Evolutionary conservation across 106 monocot species (phyloP).

Genomic region (Dioscorea alata): DNA sequence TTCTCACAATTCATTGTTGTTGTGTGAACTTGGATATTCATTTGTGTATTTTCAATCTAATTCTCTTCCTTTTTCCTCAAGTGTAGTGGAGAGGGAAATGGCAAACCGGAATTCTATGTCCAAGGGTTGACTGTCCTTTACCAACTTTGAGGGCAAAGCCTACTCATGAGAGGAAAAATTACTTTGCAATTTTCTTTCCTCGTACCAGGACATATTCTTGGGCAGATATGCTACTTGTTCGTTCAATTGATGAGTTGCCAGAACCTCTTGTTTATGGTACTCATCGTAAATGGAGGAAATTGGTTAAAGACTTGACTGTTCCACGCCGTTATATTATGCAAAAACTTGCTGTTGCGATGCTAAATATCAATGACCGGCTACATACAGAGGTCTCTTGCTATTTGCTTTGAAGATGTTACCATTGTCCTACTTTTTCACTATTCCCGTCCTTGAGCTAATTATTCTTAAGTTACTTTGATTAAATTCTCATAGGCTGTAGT

Average conservation of each 20-base stretch:
- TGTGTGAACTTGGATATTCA: too few relatives aligned
- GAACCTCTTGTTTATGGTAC: slow-evolving; percentile 66
- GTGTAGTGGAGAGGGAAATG: slow-evolving; percentile 97
- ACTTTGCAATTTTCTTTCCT: slow-evolving; percentile 78
- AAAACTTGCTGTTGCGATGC: slow-evolving; percentile 63
- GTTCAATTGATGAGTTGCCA: slow-evolving; percentile 63
- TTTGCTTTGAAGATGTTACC: not conserved
- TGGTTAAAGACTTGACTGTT: slow-evolving; percentile 65
- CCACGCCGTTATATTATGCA: slow-evolving; percentile 63
- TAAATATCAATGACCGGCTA: slow-evolving; percentile 57
- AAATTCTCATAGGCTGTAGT: slow-evolving; percentile 39
- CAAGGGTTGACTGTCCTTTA: slow-evolving; percentile 62
- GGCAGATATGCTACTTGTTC: slow-evolving; percentile 72
- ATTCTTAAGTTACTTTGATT: not conserved
- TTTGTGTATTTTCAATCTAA: too few relatives aligned
- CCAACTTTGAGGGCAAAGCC: slow-evolving; percentile 84
- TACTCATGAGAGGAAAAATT: slow-evolving; percentile 80
- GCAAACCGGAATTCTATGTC: slow-evolving; percentile 85
- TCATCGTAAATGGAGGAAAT: slow-evolving; percentile 69
- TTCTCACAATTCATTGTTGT: too few relatives aligned
- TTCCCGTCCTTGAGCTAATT: slow-evolving; percentile 1
- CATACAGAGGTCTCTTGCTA: slow-evolving; percentile 59
- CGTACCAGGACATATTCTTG: slow-evolving; percentile 78
- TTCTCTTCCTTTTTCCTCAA: slow-evolving; percentile 13
- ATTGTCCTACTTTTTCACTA: not conserved